Evolutionary conservation across 495 filamentous ascomycete species (phyloP).

Genomic region (Cladorrhinum samala): DNA sequence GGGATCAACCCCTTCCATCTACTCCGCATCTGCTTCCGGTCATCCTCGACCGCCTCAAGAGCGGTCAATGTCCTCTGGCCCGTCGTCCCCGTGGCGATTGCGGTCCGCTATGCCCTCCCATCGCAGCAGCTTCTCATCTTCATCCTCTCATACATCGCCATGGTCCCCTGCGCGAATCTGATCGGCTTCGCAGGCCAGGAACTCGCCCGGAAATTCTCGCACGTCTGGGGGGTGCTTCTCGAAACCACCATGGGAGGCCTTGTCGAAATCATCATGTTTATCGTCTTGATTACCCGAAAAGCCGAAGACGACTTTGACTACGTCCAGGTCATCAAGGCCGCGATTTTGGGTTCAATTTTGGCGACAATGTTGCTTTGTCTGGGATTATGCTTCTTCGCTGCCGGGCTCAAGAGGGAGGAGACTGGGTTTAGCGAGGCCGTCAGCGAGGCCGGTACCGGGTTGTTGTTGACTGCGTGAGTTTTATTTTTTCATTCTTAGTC

Average conservation of each 20-base stretch:
- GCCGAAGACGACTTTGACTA: conserved; percentile 25
- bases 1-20: conserved; percentile 42
- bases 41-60: conserved; percentile 34
- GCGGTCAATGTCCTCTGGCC: conserved; percentile 48
- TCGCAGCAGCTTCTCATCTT: conserved; percentile 46
- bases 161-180: conserved; percentile 84
- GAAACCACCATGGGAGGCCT: conserved; percentile 72
- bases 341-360: conserved; percentile 31
- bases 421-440: conserved; percentile 69
- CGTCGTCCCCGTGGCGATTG: conserved; percentile 48
- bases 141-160: conserved; percentile 47
- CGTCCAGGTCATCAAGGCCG: conserved; percentile 63
- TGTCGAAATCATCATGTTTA: conserved; percentile 79
- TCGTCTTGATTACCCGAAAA: conserved; percentile 52
- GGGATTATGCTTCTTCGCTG: conserved; percentile 58
- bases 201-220: conserved; percentile 70
- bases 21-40: conserved; percentile 35
- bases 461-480: conserved; percentile 69
- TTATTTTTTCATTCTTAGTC: conserved; percentile 2
- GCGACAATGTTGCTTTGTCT: conserved; percentile 38
- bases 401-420: conserved; percentile 59
- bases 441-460: conserved; percentile 72
- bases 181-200: conserved; percentile 82
- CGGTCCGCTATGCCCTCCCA: conserved; percentile 33
- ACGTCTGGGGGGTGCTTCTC: conserved; percentile 68